These are phyloP conservation scores for Aciculosporium take DNA, from an alignment of 2,329 filamentous ascomycete genomes.

Conservation along the genomic window DNA sequence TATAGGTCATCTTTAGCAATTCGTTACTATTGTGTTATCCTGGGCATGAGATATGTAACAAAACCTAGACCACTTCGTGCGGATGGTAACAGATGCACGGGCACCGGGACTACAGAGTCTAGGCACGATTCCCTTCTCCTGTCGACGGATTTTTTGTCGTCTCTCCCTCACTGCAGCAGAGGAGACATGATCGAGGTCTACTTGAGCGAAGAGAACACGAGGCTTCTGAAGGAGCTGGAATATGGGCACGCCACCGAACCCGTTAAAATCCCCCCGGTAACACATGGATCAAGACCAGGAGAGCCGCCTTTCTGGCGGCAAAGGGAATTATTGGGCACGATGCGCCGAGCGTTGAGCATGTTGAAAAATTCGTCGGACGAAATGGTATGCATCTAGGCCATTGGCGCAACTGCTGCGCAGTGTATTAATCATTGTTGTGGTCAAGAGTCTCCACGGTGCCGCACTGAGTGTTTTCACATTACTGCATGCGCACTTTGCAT, in stretches of 20 bases:
- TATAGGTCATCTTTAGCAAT: no score
- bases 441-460: slow-evolving; percentile 5
- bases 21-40: no score
- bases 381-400: neutral
- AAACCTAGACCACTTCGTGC: no score
- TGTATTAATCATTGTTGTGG: neutral
- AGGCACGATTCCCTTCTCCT: neutral
- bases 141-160: neutral
- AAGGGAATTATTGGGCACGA: neutral
- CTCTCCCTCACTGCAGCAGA: neutral
- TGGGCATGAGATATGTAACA: no score
- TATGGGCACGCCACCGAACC: neutral
- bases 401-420: neutral
- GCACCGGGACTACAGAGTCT: no score
- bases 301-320: neutral
- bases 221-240: neutral
- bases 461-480: slow-evolving; percentile 2
- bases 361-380: neutral
- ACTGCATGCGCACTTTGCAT: neutral
- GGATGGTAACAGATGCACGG: no score
- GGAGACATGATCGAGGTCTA: neutral
- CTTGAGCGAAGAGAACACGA: slow-evolving; percentile 2
- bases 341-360: neutral
- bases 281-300: neutral
- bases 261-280: neutral